Conservation (phyloP, 768 basidiomycete genomes). For the Pleurotus djamor region DNA sequence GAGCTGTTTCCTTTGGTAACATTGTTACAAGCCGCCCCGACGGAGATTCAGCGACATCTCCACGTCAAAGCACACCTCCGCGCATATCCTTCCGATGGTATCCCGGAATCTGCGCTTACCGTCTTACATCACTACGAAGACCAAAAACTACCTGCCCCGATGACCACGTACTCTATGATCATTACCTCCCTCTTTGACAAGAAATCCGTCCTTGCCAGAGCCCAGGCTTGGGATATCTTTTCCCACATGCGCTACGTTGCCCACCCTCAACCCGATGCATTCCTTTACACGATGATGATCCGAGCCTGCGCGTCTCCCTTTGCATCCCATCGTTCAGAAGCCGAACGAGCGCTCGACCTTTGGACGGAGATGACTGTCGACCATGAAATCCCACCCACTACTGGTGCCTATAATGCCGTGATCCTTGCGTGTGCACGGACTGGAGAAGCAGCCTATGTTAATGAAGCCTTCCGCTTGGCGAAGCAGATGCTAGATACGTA, state of each 20-base stretch:
- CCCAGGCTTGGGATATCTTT: slow-evolving; percentile 93
- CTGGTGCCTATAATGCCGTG: slow-evolving; percentile 74
- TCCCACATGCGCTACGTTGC: slow-evolving; percentile 96
- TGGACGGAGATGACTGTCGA: slow-evolving; percentile 92
- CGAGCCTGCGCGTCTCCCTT: slow-evolving; percentile 69
- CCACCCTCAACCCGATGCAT: slow-evolving; percentile 72
- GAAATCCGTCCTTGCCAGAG: slow-evolving; percentile 49
- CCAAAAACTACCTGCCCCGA: slow-evolving; percentile 59
- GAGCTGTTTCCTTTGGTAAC: neutral
- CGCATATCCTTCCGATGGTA: slow-evolving; percentile 37
- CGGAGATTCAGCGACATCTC: slow-evolving; percentile 61
- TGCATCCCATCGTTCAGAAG: slow-evolving; percentile 58
- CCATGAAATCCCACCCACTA: slow-evolving; percentile 57
- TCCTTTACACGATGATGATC: slow-evolving; percentile 85
- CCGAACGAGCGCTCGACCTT: slow-evolving; percentile 89
- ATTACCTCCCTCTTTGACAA: slow-evolving; percentile 58
- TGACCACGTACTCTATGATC: slow-evolving; percentile 70
- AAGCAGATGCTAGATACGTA: slow-evolving; percentile 84
- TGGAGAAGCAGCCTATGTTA: slow-evolving; percentile 60
- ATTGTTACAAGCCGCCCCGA: slow-evolving; percentile 31
- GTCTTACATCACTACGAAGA: slow-evolving; percentile 75
- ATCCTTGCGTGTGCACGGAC: slow-evolving; percentile 79
- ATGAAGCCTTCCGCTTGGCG: slow-evolving; percentile 82
- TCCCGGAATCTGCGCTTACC: slow-evolving; percentile 63
- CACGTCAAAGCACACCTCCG: slow-evolving; percentile 69